These are phyloP conservation scores for Pseudozyma thailandica DNA, from an alignment of 1,284 basidiomycete genomes.

Conservation along the genomic window DNA sequence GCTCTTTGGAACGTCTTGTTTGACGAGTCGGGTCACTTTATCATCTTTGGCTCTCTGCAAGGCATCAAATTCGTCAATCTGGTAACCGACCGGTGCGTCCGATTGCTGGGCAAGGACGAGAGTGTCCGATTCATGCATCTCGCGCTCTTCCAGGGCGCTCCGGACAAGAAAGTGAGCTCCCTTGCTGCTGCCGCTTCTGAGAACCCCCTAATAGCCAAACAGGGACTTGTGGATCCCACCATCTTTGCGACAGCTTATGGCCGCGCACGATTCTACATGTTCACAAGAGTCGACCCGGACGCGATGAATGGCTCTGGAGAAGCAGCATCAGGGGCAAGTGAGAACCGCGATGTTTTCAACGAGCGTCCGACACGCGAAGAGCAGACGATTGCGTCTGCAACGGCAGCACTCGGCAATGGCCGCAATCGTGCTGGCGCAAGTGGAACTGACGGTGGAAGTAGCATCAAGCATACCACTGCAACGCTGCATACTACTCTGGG, in stretches of 20 bases:
- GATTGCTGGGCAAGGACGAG: conserved; percentile 93
- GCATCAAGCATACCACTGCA: conserved; percentile 69
- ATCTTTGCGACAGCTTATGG: conserved; percentile 94
- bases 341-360: conserved; percentile 94
- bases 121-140: conserved; percentile 89
- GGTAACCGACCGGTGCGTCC: conserved; percentile 89
- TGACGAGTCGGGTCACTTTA: conserved; percentile 95
- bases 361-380: conserved; percentile 97
- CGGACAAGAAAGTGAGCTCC: conserved; percentile 79
- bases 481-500: conserved; percentile 95
- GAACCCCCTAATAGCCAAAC: conserved; percentile 84
- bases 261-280: conserved; percentile 94
- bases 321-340: conserved; percentile 74
- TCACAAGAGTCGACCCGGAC: conserved; percentile 81
- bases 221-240: conserved; percentile 83
- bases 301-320: conserved; percentile 66
- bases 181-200: conserved; percentile 93
- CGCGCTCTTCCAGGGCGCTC: conserved; percentile 89
- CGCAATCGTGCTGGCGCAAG: conserved; percentile 11
- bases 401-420: conserved; percentile 68
- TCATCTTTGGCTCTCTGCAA: conserved; percentile 90
- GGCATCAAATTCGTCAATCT: conserved; percentile 98
- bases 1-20: conserved; percentile 77
- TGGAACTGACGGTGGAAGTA: neutral
- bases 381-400: conserved; percentile 83